phyloP scores from a whole-genome alignment of 2,329 filamentous ascomycete genomes.

The Aspergillus spinulosporus region DNA sequence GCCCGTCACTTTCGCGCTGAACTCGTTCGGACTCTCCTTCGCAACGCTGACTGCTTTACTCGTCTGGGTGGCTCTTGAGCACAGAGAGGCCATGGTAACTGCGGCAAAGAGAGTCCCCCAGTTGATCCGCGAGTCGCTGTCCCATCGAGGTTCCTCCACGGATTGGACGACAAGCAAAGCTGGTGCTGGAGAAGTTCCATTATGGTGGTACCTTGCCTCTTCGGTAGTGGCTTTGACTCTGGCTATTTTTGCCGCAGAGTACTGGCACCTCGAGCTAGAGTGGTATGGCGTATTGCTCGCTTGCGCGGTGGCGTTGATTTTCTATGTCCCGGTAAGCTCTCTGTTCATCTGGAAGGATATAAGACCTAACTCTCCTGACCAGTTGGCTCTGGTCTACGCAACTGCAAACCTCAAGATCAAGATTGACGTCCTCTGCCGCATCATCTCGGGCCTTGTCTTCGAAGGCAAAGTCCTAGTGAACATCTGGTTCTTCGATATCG shows the following conservation, averaged over 20 bases:
- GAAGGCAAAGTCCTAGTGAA: slow-evolving; percentile 36
- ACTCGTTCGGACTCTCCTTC: slow-evolving; percentile 59
- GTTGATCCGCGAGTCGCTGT: not conserved
- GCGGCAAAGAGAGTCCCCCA: not conserved
- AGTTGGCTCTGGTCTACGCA: slow-evolving; percentile 29
- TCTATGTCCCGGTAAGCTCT: slow-evolving; percentile 26
- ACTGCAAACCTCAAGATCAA: slow-evolving; percentile 31
- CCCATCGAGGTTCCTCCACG: not conserved
- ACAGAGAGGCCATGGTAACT: slow-evolving; percentile 20
- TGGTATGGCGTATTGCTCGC: slow-evolving; percentile 31
- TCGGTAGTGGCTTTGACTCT: slow-evolving; percentile 24
- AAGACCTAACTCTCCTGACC: not conserved
- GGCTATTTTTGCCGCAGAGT: slow-evolving; percentile 27
- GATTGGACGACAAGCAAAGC: not conserved
- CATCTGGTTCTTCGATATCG: slow-evolving; percentile 30
- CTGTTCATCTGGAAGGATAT: not conserved
- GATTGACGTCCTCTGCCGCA: slow-evolving; percentile 32
- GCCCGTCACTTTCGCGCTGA: slow-evolving; percentile 30
- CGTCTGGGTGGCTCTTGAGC: slow-evolving; percentile 29
- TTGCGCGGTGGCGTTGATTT: slow-evolving; percentile 25
- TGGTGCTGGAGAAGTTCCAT: slow-evolving; percentile 20
- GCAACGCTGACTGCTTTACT: slow-evolving; percentile 59
- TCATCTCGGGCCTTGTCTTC: slow-evolving; percentile 33
- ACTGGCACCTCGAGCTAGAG: slow-evolving; percentile 26
- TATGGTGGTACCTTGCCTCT: slow-evolving; percentile 26